Evolutionary conservation across 805 yeast genomes (phyloP).

Genomic region (Lipomyces chichibuensis): DNA sequence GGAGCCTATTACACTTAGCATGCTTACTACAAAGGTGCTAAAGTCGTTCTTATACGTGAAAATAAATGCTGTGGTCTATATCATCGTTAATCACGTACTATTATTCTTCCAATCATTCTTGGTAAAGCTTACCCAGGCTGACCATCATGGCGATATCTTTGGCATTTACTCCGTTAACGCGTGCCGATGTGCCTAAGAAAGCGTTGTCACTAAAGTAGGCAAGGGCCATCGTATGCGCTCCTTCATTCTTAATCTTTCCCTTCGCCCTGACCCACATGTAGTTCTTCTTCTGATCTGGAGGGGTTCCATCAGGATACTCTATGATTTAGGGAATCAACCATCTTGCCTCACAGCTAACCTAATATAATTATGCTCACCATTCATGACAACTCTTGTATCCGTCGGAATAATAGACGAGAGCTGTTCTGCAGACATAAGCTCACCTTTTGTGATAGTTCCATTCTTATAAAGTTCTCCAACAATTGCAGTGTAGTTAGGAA

Average conservation of each 20-base stretch:
- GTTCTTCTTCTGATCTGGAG: constrained; percentile 18
- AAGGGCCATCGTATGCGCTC: constrained; percentile 36
- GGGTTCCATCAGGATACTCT: constrained; percentile 15
- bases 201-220: constrained; percentile 36
- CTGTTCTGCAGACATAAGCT: neutral
- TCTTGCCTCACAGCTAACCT: neutral
- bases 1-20: constrained; percentile 20
- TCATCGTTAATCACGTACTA: neutral
- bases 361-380: neutral
- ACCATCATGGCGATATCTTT: constrained; percentile 35
- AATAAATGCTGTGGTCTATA: constrained; percentile 34
- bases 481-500: neutral
- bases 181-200: constrained; percentile 32
- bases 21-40: neutral
- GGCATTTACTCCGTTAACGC: constrained; percentile 23
- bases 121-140: constrained; percentile 17
- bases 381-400: constrained; percentile 4
- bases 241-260: constrained; percentile 25
- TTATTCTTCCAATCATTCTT: neutral
- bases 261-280: constrained; percentile 32
- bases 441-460: constrained; percentile 8
- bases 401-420: constrained; percentile 11
- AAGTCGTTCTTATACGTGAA: constrained; percentile 24
- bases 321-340: constrained; percentile 12
- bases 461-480: neutral